phyloP scores from a whole-genome alignment of 805 yeast genomes.

The Kockiozyma suomiensis region DNA sequence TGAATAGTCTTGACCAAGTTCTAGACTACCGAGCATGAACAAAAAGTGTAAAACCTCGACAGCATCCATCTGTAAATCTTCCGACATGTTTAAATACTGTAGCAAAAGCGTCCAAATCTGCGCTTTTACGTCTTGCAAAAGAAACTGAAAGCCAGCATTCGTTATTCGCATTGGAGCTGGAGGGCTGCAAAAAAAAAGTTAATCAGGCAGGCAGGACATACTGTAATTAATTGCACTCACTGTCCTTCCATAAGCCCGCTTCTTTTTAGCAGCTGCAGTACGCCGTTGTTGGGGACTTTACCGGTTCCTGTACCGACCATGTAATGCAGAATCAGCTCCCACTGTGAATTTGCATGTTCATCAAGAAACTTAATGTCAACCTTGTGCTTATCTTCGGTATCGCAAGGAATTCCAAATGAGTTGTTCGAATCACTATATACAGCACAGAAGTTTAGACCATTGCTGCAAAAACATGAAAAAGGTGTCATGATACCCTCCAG shows the following conservation, averaged over 20 bases:
- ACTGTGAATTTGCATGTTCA: conserved; percentile 76
- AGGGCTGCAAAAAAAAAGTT: conserved; percentile 7
- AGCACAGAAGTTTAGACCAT: too few species aligned
- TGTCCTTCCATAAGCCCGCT: conserved; percentile 80
- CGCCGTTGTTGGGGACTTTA: conserved; percentile 76
- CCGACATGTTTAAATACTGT: conserved; percentile 85
- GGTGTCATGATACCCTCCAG: conserved; percentile 59
- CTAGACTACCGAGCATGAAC: conserved; percentile 89
- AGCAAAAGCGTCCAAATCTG: conserved; percentile 92
- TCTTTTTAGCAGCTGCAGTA: conserved; percentile 70
- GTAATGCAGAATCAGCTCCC: conserved; percentile 95
- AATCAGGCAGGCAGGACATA: too few species aligned
- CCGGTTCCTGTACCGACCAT: conserved; percentile 92
- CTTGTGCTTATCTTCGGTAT: conserved; percentile 55
- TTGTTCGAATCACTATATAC: conserved; percentile 49
- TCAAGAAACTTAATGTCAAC: conserved; percentile 72
- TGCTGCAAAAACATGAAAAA: neutral
- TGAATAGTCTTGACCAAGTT: conserved; percentile 84
- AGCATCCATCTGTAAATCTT: conserved; percentile 85
- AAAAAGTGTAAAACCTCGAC: conserved; percentile 94
- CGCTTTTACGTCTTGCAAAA: conserved; percentile 87
- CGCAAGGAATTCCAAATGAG: conserved; percentile 76
- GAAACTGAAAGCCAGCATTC: conserved; percentile 88
- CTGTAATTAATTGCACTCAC: too few species aligned
- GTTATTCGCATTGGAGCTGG: conserved; percentile 66